Percentiles rank a stretch among this genome's conserved stretches.
Evolutionary conservation across 2,329 filamentous ascomycete genomes (phyloP).

Genomic region (Orbilia oligospora): DNA sequence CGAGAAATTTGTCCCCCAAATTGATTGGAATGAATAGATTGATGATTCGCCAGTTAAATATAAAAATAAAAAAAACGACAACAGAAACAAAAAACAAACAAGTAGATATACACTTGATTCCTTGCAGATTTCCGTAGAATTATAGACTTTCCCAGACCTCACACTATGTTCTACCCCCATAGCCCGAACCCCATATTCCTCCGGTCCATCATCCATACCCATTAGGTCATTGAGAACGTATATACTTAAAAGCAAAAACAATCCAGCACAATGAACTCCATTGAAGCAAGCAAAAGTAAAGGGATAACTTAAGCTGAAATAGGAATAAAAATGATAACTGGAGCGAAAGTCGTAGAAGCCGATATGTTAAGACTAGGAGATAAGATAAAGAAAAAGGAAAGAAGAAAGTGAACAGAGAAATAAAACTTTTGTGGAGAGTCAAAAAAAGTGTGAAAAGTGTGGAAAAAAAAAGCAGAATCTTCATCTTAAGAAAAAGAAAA

Average conservation of each 20-base stretch:
- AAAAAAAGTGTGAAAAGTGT: background rate
- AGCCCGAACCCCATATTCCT: slow-evolving; percentile 28
- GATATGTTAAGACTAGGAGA: slow-evolving; percentile 12
- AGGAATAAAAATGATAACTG: slow-evolving; percentile 34
- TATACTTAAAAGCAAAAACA: slow-evolving; percentile 40
- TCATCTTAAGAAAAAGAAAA: slow-evolving; percentile 22
- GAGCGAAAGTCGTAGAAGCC: slow-evolving; percentile 38
- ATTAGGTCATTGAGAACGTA: slow-evolving; percentile 59
- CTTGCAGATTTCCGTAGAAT: slow-evolving; percentile 23
- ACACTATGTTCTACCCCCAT: slow-evolving; percentile 24
- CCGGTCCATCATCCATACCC: slow-evolving; percentile 49
- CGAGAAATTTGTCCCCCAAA: background rate
- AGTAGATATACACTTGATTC: slow-evolving; percentile 38
- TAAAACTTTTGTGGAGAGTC: background rate
- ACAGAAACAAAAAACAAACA: slow-evolving; percentile 10
- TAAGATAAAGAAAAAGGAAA: background rate
- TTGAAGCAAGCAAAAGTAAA: slow-evolving; percentile 35
- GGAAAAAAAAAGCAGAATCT: background rate
- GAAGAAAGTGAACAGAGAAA: background rate
- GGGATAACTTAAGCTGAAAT: slow-evolving; percentile 38
- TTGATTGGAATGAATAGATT: slow-evolving; percentile 18
- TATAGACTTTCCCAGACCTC: slow-evolving; percentile 33
- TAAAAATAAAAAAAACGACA: background rate
- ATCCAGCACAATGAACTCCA: slow-evolving; percentile 55
- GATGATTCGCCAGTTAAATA: slow-evolving; percentile 22